A percentile compares a stretch with the other conserved stretches of the same genome.
Evolutionary conservation across 2,329 filamentous ascomycete species (phyloP).

Genomic region (Curvularia hawaiiensis): DNA sequence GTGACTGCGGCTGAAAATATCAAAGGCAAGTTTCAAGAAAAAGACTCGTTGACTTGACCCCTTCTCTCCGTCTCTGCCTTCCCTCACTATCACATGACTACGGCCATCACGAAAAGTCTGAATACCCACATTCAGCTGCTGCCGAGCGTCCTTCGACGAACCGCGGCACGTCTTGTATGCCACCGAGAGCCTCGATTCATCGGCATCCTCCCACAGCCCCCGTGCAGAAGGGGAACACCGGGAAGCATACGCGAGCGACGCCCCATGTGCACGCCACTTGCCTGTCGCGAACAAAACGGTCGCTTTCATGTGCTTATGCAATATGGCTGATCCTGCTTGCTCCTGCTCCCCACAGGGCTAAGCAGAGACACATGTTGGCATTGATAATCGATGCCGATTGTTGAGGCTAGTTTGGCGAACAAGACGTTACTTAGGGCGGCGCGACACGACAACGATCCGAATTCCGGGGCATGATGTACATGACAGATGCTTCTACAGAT

Average conservation of each 20-base stretch:
- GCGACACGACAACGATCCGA: neutral
- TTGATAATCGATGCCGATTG: slow-evolving; percentile 16
- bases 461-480: neutral
- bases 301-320: slow-evolving; percentile 26
- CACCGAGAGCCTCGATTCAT: slow-evolving; percentile 14
- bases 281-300: neutral
- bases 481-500: neutral
- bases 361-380: slow-evolving; percentile 14
- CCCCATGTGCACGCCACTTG: slow-evolving; percentile 15
- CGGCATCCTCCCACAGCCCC: slow-evolving; percentile 7
- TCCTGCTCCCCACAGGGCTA: slow-evolving; percentile 7
- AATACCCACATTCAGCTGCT: slow-evolving; percentile 12
- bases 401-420: slow-evolving; percentile 24
- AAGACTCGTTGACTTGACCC: neutral
- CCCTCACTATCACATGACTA: slow-evolving; percentile 3
- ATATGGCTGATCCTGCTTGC: slow-evolving; percentile 10
- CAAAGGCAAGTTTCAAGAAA: neutral
- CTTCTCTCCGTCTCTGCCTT: neutral
- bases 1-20: neutral
- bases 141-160: slow-evolving; percentile 9
- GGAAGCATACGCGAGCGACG: slow-evolving; percentile 12
- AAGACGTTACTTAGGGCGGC: slow-evolving; percentile 11
- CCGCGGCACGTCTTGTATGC: slow-evolving; percentile 15
- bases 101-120: slow-evolving; percentile 5
- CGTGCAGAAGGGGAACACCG: slow-evolving; percentile 6